phyloP scores from a whole-genome alignment of 495 filamentous ascomycete genomes.

The Neurospora tetrasperma region DNA sequence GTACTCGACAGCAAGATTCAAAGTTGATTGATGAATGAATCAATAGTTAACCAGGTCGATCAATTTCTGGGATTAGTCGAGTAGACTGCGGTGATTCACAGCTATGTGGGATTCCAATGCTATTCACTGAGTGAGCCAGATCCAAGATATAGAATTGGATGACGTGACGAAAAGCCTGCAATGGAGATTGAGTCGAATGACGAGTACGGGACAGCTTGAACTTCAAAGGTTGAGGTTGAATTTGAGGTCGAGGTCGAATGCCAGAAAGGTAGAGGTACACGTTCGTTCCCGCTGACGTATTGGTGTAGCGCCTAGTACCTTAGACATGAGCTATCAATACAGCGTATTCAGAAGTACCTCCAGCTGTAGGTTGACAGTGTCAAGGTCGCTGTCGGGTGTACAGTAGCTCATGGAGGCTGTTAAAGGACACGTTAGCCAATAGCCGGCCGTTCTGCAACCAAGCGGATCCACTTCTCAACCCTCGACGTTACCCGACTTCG shows the following conservation, averaged over 20 bases:
- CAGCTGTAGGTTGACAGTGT: not conserved
- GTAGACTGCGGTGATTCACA: not conserved
- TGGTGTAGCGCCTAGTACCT: not conserved
- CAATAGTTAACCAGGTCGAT: not conserved
- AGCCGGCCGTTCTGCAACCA: not conserved
- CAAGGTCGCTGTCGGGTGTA: not conserved
- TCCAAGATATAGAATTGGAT: not conserved
- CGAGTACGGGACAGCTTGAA: not conserved
- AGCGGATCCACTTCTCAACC: not conserved
- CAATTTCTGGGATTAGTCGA: not conserved
- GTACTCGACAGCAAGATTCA: not conserved
- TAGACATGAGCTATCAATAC: not conserved
- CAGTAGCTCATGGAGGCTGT: not conserved
- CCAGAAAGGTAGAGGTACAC: not conserved
- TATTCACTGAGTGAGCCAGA: not conserved
- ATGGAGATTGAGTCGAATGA: not conserved
- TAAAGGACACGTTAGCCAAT: not conserved
- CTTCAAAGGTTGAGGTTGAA: not conserved
- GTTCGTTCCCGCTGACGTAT: not conserved
- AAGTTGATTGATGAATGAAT: too few species aligned
- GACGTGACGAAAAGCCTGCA: not conserved
- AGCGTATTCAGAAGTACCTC: not conserved
- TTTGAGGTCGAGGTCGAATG: not conserved
- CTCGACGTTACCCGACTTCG: not conserved
- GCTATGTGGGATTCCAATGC: not conserved